These are phyloP conservation scores for Byssochlamys sp. DNA, from an alignment of 2,329 filamentous ascomycete species.

Conservation along the genomic window DNA sequence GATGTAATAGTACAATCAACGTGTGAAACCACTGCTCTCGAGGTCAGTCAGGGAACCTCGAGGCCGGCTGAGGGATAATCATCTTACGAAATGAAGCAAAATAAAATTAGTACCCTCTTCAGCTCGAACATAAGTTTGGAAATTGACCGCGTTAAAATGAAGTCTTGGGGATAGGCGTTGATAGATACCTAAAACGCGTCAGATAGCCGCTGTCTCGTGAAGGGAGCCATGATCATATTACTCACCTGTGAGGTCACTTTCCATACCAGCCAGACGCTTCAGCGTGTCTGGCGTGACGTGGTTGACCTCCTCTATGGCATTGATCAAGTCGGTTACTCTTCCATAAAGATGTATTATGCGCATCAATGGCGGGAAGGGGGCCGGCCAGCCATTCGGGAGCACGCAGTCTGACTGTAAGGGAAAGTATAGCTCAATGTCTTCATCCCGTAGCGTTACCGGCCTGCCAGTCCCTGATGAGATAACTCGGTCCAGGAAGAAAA, in stretches of 20 bases:
- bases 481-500: conserved; percentile 77
- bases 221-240: conserved; percentile 24
- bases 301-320: conserved; percentile 63
- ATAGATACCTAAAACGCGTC: conserved; percentile 43
- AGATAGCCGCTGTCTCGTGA: neutral
- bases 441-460: conserved; percentile 71
- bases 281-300: conserved; percentile 69
- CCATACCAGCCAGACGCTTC: conserved; percentile 64
- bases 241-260: conserved; percentile 61
- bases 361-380: conserved; percentile 69
- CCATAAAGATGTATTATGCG: conserved; percentile 80
- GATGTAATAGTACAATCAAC: conserved; percentile 72
- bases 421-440: conserved; percentile 73
- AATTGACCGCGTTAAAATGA: conserved; percentile 77
- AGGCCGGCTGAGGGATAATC: neutral
- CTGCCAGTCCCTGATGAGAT: conserved; percentile 81
- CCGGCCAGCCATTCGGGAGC: conserved; percentile 56
- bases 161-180: conserved; percentile 64
- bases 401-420: conserved; percentile 46
- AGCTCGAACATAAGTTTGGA: conserved; percentile 70
- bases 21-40: conserved; percentile 63
- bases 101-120: conserved; percentile 82
- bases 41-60: conserved; percentile 8
- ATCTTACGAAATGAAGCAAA: conserved; percentile 57
- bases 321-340: conserved; percentile 71